Percentiles rank a stretch among this genome's conserved stretches.
Evolutionary conservation across 1,284 basidiomycete species (phyloP).

Genomic region (Apiotrichum siamense): DNA sequence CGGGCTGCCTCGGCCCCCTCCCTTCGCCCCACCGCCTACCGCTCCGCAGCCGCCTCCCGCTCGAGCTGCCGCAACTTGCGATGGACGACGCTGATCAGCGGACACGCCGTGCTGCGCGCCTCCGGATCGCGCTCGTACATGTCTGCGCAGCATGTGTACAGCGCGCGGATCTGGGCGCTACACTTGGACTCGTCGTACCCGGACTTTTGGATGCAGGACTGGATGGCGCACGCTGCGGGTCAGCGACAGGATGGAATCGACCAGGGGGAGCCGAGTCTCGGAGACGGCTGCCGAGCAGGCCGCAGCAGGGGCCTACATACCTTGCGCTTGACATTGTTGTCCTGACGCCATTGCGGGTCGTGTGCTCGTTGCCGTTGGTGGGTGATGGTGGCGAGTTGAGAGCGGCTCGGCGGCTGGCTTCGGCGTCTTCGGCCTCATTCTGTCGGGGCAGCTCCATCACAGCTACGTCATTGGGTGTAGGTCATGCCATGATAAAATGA

Average conservation of each 20-base stretch:
- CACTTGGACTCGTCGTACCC: constrained; percentile 40
- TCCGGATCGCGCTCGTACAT: constrained; percentile 30
- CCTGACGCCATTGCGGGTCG: neutral
- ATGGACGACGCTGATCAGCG: constrained; percentile 29
- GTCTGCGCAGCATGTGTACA: constrained; percentile 38
- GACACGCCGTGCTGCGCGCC: constrained; percentile 31
- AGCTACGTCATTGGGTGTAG: neutral
- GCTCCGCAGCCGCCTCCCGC: constrained; percentile 8
- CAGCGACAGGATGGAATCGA: too few species aligned
- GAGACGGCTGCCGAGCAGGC: too few species aligned
- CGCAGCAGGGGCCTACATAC: too few species aligned
- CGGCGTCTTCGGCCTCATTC: too few species aligned
- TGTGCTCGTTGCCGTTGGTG: neutral
- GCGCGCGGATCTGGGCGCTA: constrained; percentile 21
- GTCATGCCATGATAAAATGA: neutral
- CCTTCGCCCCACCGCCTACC: too few species aligned
- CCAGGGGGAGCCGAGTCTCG: too few species aligned
- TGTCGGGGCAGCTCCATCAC: too few species aligned
- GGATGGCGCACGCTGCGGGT: constrained; percentile 42
- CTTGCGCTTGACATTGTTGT: constrained; percentile 2
- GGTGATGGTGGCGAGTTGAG: neutral
- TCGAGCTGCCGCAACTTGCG: constrained; percentile 33
- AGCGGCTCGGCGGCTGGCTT: too few species aligned
- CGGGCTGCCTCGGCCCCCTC: too few species aligned
- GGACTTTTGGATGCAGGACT: constrained; percentile 34